Evolutionary conservation across 768 basidiomycete genomes (phyloP).

Genomic region (Boletus vermiculosoides): DNA sequence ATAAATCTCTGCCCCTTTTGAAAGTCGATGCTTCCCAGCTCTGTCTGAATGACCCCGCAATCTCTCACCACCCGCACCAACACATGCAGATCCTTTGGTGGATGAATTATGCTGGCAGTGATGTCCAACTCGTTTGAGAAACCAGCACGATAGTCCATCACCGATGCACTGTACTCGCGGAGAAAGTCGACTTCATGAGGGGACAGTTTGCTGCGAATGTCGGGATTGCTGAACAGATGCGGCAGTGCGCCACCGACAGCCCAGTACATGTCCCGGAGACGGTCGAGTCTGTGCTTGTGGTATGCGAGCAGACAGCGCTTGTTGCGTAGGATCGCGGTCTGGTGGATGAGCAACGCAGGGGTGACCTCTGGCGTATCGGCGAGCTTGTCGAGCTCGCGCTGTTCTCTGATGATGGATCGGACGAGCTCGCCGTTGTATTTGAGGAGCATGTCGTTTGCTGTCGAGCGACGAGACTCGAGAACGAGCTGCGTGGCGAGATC

Average conservation of each 20-base stretch:
- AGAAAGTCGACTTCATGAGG: slow-evolving; percentile 85
- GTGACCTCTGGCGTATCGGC: slow-evolving; percentile 48
- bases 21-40: slow-evolving; percentile 88
- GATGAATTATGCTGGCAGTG: slow-evolving; percentile 74
- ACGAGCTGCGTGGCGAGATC: slow-evolving; percentile 89
- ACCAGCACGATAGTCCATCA: slow-evolving; percentile 82
- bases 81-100: slow-evolving; percentile 89
- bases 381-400: slow-evolving; percentile 77
- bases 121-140: slow-evolving; percentile 88
- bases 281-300: slow-evolving; percentile 81
- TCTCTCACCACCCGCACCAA: slow-evolving; percentile 84
- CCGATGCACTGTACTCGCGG: slow-evolving; percentile 71
- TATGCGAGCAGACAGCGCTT: slow-evolving; percentile 96
- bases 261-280: slow-evolving; percentile 89
- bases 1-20: slow-evolving; percentile 87
- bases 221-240: slow-evolving; percentile 67
- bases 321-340: slow-evolving; percentile 88
- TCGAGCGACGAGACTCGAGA: slow-evolving; percentile 82
- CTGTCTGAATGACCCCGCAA: slow-evolving; percentile 90
- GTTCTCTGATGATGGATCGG: slow-evolving; percentile 83
- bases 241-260: slow-evolving; percentile 81
- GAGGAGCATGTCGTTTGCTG: slow-evolving; percentile 75
- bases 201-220: slow-evolving; percentile 70
- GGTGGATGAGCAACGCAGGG: slow-evolving; percentile 73
- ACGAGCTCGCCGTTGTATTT: slow-evolving; percentile 93